Conservation (phyloP, 2,329 filamentous ascomycete species). For the Fusarium mangiferae region DNA sequence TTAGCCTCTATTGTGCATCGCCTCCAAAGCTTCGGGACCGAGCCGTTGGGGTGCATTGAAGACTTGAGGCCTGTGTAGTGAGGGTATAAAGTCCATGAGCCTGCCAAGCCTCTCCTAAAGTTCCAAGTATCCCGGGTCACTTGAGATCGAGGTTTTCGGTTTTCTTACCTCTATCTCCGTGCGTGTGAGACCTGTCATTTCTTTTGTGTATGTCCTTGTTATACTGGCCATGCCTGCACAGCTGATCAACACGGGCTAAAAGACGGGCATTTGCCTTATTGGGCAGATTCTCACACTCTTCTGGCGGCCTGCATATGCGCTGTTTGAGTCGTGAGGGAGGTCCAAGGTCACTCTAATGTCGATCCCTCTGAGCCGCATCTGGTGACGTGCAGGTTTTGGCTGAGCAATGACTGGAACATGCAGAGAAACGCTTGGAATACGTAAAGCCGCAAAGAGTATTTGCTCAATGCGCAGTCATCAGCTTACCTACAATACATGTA, state of each 20-base stretch:
- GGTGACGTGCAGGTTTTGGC: constrained; percentile 11
- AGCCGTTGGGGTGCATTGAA: background rate
- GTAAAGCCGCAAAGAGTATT: background rate
- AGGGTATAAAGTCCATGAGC: background rate
- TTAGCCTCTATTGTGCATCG: background rate
- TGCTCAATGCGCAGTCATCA: background rate
- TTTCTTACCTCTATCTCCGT: background rate
- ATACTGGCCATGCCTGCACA: background rate
- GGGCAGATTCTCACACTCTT: constrained; percentile 3
- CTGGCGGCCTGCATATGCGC: constrained; percentile 28
- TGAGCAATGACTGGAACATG: background rate
- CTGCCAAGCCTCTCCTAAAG: background rate
- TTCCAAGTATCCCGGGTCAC: background rate
- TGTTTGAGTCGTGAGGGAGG: background rate
- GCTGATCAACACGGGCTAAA: constrained; percentile 7
- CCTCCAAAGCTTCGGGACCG: background rate
- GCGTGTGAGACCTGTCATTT: background rate
- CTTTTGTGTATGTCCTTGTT: background rate
- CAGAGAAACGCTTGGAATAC: background rate
- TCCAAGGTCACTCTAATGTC: background rate
- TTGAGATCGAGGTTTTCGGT: background rate
- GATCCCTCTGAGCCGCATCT: constrained; percentile 32
- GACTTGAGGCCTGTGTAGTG: background rate
- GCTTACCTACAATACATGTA: background rate
- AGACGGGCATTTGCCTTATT: background rate